Evolutionary conservation across 768 basidiomycete species (phyloP), one percentile per base, ranked within the genome.

Genomic region (Mycena rebaudengoi): DNA sequence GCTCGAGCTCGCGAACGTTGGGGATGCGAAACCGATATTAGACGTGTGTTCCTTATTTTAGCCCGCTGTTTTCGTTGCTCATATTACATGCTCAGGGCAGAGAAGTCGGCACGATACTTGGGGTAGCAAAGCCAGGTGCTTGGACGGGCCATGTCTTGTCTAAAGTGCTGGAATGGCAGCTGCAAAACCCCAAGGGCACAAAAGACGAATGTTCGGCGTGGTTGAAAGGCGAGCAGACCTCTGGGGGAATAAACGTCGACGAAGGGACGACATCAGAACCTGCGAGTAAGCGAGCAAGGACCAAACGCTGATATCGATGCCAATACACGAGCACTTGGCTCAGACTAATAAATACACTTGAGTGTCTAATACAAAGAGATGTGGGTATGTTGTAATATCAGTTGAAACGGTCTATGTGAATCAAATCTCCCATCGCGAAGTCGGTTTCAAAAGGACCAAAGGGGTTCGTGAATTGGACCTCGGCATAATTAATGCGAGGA

Each of bases 161-260:
- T n/a, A 84, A 82, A 46, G 83, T 98, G 25, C 71, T 94, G 20
- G 86, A 89, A 62, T 99, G 96, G 96, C 95, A 96, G 69, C 82
- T 99, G 7, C 89, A 86, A 33, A 79, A 95, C 73, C 94, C 96
- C 0, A 70, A 81, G 2, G 85, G 82, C 1, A 85, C 86, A 5
- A 86, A 87, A 70, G 89, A 87, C 6, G 85, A 88, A 5, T 96
- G 95, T 71, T 73, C 80, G 28, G 73, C 73, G 13, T 98, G 94
- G 94, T 77, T 98, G 41, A 75, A 77, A 60, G 74, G 76, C n/a
- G 85, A 90, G 69, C 80, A 81, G 35, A 71, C 69, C 8, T 78
- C 82, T 25, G 87, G 86, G n/a, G 74, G 78, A 39, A 70, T 90
- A 68, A 57, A 70, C 65, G 56, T 73, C 56, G 69, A 62, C 29